These are phyloP conservation scores for Phalaenopsis hybrid DNA, from an alignment of 116 monocot species.

Conservation along the genomic window DNA sequence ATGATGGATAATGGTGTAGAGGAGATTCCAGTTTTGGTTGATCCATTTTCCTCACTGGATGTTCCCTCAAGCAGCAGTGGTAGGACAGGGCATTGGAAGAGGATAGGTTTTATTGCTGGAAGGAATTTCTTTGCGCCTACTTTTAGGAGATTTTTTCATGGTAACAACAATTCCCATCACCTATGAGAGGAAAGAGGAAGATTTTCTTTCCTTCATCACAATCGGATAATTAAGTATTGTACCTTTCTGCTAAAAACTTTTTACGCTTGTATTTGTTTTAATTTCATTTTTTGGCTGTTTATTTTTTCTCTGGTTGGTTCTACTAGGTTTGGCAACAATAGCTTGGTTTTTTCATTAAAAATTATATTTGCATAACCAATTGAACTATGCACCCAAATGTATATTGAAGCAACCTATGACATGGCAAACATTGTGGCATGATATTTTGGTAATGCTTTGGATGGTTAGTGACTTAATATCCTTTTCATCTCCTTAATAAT, in stretches of 20 bases:
- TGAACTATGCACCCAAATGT: not conserved
- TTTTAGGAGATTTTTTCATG: constrained; percentile 32
- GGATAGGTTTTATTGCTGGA: constrained; percentile 16
- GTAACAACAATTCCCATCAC: constrained; percentile 18
- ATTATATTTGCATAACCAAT: not conserved
- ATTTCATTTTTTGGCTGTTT: constrained; percentile 1
- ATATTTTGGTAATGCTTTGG: too few relatives aligned
- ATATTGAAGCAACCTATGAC: not conserved
- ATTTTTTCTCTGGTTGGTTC: not conserved
- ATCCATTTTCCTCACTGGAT: constrained; percentile 17
- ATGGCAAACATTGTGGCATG: not conserved
- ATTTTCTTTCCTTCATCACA: constrained; percentile 13
- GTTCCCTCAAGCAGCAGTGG: constrained; percentile 28
- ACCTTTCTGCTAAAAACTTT: constrained; percentile 3
- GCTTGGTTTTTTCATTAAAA: not conserved
- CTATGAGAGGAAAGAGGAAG: constrained; percentile 16
- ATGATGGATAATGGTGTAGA: constrained; percentile 31
- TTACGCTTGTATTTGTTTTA: not conserved
- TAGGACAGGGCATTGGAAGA: constrained; percentile 26
- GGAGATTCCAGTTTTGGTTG: constrained; percentile 17
- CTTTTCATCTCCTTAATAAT: too few relatives aligned
- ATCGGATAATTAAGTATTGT: constrained; percentile 4
- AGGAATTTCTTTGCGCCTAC: constrained; percentile 36
- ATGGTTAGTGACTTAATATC: too few relatives aligned
- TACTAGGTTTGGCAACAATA: not conserved